These are phyloP conservation scores for Gorgonomyces haynaldii DNA, from an alignment of 192 early-diverging fungal species.

Conservation along the genomic window DNA sequence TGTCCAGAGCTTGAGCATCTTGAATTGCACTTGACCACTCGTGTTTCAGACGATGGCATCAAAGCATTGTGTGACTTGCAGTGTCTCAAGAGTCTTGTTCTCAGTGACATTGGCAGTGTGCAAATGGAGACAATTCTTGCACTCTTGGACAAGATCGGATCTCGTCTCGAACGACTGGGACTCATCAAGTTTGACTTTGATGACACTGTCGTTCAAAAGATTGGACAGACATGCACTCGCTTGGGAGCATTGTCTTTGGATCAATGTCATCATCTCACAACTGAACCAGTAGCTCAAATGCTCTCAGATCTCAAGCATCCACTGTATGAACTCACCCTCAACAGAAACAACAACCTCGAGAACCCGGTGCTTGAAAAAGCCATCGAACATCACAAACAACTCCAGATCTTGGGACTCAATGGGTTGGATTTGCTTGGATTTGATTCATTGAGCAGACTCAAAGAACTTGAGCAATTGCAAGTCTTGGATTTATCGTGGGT, in stretches of 20 bases:
- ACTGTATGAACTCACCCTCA: background rate
- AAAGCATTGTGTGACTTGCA: background rate
- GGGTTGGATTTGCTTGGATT: background rate
- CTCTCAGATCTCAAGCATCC: background rate
- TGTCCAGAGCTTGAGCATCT: background rate
- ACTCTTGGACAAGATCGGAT: background rate
- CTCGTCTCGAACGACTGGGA: background rate
- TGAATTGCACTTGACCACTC: background rate
- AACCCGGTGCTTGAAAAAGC: background rate
- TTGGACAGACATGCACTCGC: no score
- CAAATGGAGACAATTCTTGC: background rate
- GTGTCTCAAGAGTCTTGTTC: background rate
- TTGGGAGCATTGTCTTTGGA: no score
- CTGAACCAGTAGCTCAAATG: background rate
- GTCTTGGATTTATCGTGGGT: constrained; percentile 6
- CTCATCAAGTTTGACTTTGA: background rate
- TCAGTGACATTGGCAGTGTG: background rate
- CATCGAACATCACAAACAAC: background rate
- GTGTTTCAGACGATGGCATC: background rate
- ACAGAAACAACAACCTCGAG: background rate
- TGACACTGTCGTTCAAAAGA: background rate
- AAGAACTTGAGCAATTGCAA: background rate
- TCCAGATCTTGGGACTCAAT: background rate
- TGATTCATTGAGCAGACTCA: background rate
- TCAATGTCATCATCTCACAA: no score